Evolutionary conservation across 2,329 filamentous ascomycete species (phyloP), one percentile per base, ranked within the genome.

Genomic region (Teratosphaeria pseudoeucalypti): DNA sequence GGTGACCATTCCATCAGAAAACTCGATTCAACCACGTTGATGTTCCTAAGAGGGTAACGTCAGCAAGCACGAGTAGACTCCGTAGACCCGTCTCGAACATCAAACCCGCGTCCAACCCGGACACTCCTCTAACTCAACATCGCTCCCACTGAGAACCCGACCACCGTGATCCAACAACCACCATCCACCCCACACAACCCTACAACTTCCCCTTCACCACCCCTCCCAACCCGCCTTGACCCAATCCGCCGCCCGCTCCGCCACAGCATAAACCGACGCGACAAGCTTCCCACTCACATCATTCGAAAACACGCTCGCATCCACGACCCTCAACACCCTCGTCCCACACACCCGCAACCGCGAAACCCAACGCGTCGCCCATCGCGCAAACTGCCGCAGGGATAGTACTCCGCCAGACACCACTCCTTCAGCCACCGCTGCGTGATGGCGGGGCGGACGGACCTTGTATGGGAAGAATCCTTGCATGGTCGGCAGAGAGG

Each of bases 381-480:
- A 57, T 53, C 2, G 49, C 49, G 19, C 49, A 53, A 5, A 23
- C 19, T 11, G 10, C 49, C 49, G 27, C 49, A 53, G 1, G 49
- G 11, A 29, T 53, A 4, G 7, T 53, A 26, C 49, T 53, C 49
- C 6, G 19, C 10, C 11, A 53, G 19, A 23, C 19, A 23, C 49
- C 49, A 53, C 19, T 9, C 49, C 19, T 11, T 23, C 19, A 53
- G 5, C 49, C 49, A n/a, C 49, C 10, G 10, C 61, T 63, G 39
- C 5, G 5, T 5, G 12, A 39, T 2, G 55, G 37, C 16, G 61
- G 27, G 58, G 59, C 54, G 29, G 52, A 29, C 60, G 9, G 55
- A 67, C 63, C 56, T 71, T 70, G 64, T 69, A 70, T 0, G 73
- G 70, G 59, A 74, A 70, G 65, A 73, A 75, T 7, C 72, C 73